Evolutionary conservation across 106 monocot species (phyloP).

Genomic region (Apostasia shenzhenica): DNA sequence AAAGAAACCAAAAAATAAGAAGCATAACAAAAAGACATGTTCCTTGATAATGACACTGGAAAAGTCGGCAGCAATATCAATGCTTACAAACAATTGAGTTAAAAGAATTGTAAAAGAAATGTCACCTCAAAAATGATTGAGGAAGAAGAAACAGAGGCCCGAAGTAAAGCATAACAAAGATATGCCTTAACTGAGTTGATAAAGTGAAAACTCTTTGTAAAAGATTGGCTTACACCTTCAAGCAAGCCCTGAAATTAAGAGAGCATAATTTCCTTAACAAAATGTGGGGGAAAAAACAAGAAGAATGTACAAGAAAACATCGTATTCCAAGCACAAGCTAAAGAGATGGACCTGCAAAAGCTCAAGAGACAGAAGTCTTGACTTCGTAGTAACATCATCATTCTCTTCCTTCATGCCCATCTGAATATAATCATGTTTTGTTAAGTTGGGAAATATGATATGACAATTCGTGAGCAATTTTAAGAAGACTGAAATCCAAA

Average conservation of each 20-base stretch:
- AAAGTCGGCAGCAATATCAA: constrained; percentile 1
- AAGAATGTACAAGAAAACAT: background rate
- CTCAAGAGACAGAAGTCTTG: constrained; percentile 92
- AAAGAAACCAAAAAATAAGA: constrained; percentile 10
- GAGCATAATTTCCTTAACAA: background rate
- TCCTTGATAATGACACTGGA: background rate
- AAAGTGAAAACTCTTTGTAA: constrained; percentile 95
- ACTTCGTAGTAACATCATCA: constrained; percentile 82
- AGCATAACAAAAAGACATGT: background rate
- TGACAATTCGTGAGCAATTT: background rate
- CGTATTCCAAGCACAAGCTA: background rate
- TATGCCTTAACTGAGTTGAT: constrained; percentile 97
- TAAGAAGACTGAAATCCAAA: constrained; percentile 21
- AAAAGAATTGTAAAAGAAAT: constrained; percentile 3
- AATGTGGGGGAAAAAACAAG: background rate
- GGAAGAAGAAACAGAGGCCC: constrained; percentile 90
- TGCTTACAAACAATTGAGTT: background rate
- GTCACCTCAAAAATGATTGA: constrained; percentile 80
- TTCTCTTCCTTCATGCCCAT: constrained; percentile 99
- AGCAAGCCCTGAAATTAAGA: constrained; percentile 63
- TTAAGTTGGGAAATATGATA: constrained; percentile 1
- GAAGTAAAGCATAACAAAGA: constrained; percentile 89
- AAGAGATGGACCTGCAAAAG: constrained; percentile 68
- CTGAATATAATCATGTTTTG: constrained; percentile 26
- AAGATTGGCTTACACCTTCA: constrained; percentile 85